Percentiles rank a stretch among this genome's conserved stretches.
Evolutionary conservation across 2,329 filamentous ascomycete species (phyloP).

Genomic region (Canariomyces notabilis): DNA sequence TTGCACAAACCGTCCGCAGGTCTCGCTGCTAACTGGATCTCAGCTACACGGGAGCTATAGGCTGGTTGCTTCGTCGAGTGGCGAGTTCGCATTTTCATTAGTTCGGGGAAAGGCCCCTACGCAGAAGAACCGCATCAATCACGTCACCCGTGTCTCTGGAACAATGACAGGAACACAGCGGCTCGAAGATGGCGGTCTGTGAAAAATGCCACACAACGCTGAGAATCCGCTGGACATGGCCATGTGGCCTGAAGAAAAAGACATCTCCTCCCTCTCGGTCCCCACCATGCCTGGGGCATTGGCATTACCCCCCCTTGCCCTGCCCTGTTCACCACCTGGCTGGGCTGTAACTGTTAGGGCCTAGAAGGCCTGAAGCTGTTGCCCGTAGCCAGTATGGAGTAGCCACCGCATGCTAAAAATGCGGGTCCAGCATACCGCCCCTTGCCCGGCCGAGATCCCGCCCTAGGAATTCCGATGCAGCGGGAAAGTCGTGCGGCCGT

Average conservation of each 20-base stretch:
- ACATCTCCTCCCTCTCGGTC: slow-evolving; percentile 2
- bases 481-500: slow-evolving; percentile 9
- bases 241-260: slow-evolving; percentile 1
- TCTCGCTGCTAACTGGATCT: too few relatives aligned
- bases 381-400: too few relatives aligned
- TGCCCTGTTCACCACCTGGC: neutral
- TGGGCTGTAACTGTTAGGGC: neutral
- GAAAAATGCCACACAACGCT: neutral
- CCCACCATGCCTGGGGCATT: neutral
- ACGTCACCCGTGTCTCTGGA: too few relatives aligned
- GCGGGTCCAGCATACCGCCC: neutral
- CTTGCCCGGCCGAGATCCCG: slow-evolving; percentile 14
- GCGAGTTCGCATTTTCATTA: too few relatives aligned
- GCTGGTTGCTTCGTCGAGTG: too few relatives aligned
- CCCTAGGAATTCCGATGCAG: slow-evolving; percentile 27
- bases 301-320: neutral
- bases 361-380: neutral
- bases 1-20: too few relatives aligned
- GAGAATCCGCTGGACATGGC: neutral
- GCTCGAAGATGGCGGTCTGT: slow-evolving; percentile 2
- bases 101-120: too few relatives aligned
- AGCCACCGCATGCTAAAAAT: neutral
- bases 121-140: too few relatives aligned
- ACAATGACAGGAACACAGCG: neutral
- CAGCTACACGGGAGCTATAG: too few relatives aligned